Base-by-base conservation (phyloP, 2,329 filamentous ascomycete genomes). In the Cladosporium oxysporum region DNA sequence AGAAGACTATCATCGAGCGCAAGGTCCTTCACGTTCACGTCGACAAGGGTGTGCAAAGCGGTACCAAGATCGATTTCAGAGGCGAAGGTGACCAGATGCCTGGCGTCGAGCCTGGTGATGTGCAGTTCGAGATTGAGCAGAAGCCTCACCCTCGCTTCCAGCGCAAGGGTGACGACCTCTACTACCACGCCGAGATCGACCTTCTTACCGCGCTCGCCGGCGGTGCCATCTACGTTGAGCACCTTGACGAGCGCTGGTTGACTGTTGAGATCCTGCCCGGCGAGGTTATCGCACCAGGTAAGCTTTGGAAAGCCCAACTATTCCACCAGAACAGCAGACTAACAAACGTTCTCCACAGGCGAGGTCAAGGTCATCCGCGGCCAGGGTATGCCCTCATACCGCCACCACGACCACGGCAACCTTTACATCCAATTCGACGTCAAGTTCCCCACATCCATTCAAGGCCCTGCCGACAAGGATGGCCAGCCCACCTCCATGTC, bases 11-110 rank as follows among this genome's bases (percentile, higher is more conserved):
- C 68, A 91, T 98, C 68, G 95, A 99, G 84, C 88, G 95, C 75
- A 99, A 99, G 85, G 94, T 99, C 16, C 89, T 99, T 65, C 95
- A 99, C 79, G 95, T 99, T 67, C 94, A 97, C 79, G 93, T 99
- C 76, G 95, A 99, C 81, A 90, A 90, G 77, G 95, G 95, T 81
- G 93, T 99, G 69, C 90, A 90, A 80, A 93, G 88, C 77, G 95
- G 95, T 69, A 94, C 94, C 81, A 96, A 96, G 85, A 92, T 99
- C 71, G 93, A 97, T 78, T 99, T 98, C 85, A 89, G 91, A 66
- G 95, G 95, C 66, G 95, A 99, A 79, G 95, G 95, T 81, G 95
- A 99, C 78, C 95, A 98, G 79, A 89, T 93, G 66, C 95, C 95
- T 23, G 94, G 93, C 70, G 91, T 96, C 62, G 87, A 96, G 77